Base-by-base conservation (phyloP, 805 yeast genomes). In the Starmerella ratchasimensis region DNA sequence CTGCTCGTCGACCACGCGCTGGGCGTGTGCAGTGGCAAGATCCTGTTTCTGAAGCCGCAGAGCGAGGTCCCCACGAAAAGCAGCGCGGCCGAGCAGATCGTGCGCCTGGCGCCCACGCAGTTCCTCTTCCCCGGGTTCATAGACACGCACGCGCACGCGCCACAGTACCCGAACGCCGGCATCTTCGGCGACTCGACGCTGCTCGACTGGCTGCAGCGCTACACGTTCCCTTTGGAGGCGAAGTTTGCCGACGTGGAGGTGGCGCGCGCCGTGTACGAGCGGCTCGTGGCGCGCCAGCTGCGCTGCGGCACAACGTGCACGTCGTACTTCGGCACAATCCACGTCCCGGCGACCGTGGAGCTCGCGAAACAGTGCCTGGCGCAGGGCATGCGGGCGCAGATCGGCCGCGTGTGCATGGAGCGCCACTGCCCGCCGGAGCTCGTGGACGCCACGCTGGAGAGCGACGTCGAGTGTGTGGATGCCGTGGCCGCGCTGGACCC, bases 401-500 rank as follows among this genome's bases (percentile, higher is more conserved):
- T 90, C 27, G 98, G 98, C 3, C 77, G 88, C 50, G 94, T 83
- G 16, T 90, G 97, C 55, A 90, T 90, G 97, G 78, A 84, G 54
- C 69, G 71, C 43, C 76, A 81, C 59, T 71, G 82, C 1, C 93
- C 90, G 0, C 77, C 70, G 22, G 51, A 52, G 22, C 86, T 81
- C 50, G 61, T 73, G 5, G 51, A 63, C 4, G 72, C 69, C 27
- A 69, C 80, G 26, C 55, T 75, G 29, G 50, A 58, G 15, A 65
- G 75, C 3, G 80, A 80, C 45, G 45, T 62, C 13, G 57, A 63
- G 4, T 72, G 83, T 3, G 65, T 80, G 3, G 62, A 69, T 8
- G 75, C 77, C 52, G 64, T 82, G 26, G 52, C 58, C 14, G 44
- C 56, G 5, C 59, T 72, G 34, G 80, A 78, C 43, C 76, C 81